These are phyloP conservation scores for Linnemannia hyalina DNA, from an alignment of 192 early-diverging fungal genomes.

Conservation along the genomic window DNA sequence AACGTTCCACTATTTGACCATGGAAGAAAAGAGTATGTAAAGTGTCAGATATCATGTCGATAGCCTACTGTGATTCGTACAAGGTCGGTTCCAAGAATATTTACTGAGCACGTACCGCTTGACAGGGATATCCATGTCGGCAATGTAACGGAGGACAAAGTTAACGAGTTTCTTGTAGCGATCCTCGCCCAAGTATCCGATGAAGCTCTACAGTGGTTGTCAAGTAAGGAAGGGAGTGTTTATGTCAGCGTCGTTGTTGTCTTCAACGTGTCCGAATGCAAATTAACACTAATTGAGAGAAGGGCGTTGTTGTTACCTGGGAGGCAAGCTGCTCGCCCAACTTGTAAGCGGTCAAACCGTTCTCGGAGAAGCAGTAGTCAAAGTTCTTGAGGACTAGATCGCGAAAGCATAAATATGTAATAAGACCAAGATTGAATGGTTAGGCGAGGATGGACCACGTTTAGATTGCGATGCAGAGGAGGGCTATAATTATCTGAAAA, in stretches of 20 bases:
- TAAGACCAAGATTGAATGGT: not conserved
- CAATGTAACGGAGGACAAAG: conserved; percentile 95
- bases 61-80: not conserved
- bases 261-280: not conserved
- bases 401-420: not conserved
- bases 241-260: not conserved
- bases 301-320: conserved; percentile 57
- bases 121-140: conserved; percentile 92
- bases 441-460: not conserved
- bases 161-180: conserved; percentile 91
- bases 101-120: conserved; percentile 78
- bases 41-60: not conserved
- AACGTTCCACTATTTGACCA: conserved; percentile 84
- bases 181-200: conserved; percentile 92
- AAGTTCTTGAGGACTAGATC: conserved; percentile 83
- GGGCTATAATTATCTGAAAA: too few relatives aligned
- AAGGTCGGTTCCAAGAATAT: not conserved
- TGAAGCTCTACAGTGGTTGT: conserved; percentile 81
- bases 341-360: conserved; percentile 95
- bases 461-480: not conserved
- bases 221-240: not conserved
- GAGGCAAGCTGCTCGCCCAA: conserved; percentile 78
- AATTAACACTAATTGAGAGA: not conserved
- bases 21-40: not conserved
- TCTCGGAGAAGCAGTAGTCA: conserved; percentile 97